Evolutionary conservation across 768 basidiomycete species (phyloP).

Genomic region (Lyophyllum semitale): DNA sequence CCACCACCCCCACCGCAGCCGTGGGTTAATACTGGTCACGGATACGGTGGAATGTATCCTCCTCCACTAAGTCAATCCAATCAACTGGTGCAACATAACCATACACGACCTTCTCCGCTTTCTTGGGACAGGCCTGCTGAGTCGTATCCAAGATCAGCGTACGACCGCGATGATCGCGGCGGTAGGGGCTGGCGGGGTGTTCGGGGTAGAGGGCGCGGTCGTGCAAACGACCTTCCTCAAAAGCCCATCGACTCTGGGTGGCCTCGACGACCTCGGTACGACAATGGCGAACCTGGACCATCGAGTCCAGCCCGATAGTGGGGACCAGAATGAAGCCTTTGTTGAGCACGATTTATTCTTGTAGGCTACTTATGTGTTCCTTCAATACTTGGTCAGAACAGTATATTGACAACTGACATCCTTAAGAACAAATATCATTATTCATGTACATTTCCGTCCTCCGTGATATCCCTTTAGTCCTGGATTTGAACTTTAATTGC

Average conservation of each 20-base stretch:
- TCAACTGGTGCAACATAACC: slow-evolving; percentile 17
- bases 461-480: slow-evolving; percentile 34
- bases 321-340: not conserved
- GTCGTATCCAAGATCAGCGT: slow-evolving; percentile 23
- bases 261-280: slow-evolving; percentile 47
- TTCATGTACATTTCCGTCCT: not conserved
- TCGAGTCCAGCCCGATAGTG: slow-evolving; percentile 14
- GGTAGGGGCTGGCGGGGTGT: slow-evolving; percentile 30
- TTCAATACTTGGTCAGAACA: not conserved
- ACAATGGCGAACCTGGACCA: slow-evolving; percentile 25
- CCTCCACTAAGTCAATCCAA: slow-evolving; percentile 13
- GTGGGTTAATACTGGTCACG: slow-evolving; percentile 10
- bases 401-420: not conserved
- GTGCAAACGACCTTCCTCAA: slow-evolving; percentile 29
- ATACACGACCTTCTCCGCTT: slow-evolving; percentile 21
- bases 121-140: slow-evolving; percentile 26
- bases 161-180: slow-evolving; percentile 36
- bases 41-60: slow-evolving; percentile 16
- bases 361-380: not conserved
- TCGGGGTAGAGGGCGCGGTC: slow-evolving; percentile 33
- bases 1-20: slow-evolving; percentile 17
- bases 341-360: not conserved
- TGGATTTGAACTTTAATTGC: slow-evolving; percentile 71
- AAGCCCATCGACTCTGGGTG: slow-evolving; percentile 60
- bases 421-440: not conserved